Base-by-base conservation (phyloP, 129 eudicot genomes). In the Erigeron canadensis region DNA sequence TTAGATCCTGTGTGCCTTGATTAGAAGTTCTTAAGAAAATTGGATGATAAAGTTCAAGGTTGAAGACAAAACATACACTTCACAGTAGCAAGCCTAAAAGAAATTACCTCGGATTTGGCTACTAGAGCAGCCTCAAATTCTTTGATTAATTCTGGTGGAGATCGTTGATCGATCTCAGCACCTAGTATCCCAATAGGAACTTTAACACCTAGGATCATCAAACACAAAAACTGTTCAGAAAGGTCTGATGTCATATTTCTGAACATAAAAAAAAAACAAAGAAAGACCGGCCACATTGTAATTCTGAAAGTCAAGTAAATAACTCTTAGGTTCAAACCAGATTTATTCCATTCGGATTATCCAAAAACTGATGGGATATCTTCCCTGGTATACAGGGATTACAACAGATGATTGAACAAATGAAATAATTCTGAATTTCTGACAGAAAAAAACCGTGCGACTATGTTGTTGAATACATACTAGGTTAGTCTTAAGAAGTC, bases 121-220 rank as follows among this genome's bases (percentile, higher is more conserved):
- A 84, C 57, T 63, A 91, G 80, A 22, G 80, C 81, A 43, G 59
- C 82, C 76, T 84, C 94, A 41, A 86, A 88, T 73, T 82, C 81
- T 72, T 91, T 91, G 77, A 91, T 13, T 5, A 88, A 77, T 69
- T 82, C 87, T 10, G 96, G 97, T 48, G 97, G 97, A 71, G 85
- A 86, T 7, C 15, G 18, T 0, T 70, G 54, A 81, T 91, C 97
- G 39, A 59, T 67, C 82, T 88, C 96, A 58, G 96, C 95, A 64
- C 96, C 91, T 38, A 88, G 85, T 23, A 88, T 44, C 11, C 86
- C 79, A 13, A 81, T 70, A 13, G 98, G 96, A 45, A 83, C 87
- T 80, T 91, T 84, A 45, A 91, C 95, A 13, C 77, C 98, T 91
- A 91, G 43, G 75, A 70, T 69, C 17, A 46, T 58, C 23, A 59